These are phyloP conservation scores for Cladosporium sp. DNA, from an alignment of 2,329 filamentous ascomycete species.

Conservation along the genomic window DNA sequence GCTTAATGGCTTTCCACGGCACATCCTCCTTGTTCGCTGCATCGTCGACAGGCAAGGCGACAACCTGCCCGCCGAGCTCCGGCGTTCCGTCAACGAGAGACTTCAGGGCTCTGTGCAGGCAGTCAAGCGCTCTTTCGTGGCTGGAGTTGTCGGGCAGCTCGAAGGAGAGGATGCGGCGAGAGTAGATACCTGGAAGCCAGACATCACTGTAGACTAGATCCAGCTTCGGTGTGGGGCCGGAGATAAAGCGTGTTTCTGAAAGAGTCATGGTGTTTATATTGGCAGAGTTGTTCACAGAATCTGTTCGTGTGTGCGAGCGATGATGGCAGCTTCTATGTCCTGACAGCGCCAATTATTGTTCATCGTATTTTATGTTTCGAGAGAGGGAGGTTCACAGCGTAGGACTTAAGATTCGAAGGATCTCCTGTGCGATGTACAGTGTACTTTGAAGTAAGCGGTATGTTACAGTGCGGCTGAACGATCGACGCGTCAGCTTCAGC, in stretches of 20 bases:
- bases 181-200: constrained; percentile 27
- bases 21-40: constrained; percentile 9
- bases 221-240: background rate
- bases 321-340: background rate
- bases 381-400: background rate
- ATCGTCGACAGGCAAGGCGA: constrained; percentile 22
- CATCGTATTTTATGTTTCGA: background rate
- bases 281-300: background rate
- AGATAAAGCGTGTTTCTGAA: background rate
- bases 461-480: constrained; percentile 2
- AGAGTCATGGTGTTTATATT: background rate
- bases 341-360: background rate
- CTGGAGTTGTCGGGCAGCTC: constrained; percentile 21
- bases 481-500: background rate
- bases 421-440: background rate
- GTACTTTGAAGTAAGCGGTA: background rate
- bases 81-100: constrained; percentile 27
- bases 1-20: constrained; percentile 24
- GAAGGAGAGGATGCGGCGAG: constrained; percentile 25
- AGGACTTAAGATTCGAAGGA: background rate
- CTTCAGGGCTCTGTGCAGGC: constrained; percentile 21
- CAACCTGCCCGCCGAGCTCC: constrained; percentile 23
- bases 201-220: constrained; percentile 24
- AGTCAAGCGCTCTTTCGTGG: constrained; percentile 22
- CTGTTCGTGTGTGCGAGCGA: too few species aligned